phyloP scores from a whole-genome alignment of 768 basidiomycete genomes.

The Russula emetica region DNA sequence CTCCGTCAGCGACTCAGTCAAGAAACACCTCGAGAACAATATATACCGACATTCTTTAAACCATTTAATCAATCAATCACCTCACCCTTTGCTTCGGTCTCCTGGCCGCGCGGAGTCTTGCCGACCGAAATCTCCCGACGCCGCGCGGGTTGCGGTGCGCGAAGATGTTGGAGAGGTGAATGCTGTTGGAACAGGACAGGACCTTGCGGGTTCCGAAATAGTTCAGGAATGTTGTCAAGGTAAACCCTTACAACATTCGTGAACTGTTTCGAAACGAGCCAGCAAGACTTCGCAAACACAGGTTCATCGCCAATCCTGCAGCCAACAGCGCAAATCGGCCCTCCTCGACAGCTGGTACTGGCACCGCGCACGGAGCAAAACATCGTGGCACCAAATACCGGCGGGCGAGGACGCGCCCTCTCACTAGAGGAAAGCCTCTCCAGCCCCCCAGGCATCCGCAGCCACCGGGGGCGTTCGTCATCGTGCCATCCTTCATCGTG shows the following conservation, averaged over 20 bases:
- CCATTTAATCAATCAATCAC: too few species aligned
- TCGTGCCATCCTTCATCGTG: not conserved
- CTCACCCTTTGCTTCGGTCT: not conserved
- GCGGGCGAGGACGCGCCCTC: not conserved
- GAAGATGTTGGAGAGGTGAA: too few species aligned
- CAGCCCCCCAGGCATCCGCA: not conserved
- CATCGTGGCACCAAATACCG: not conserved
- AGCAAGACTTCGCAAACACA: not conserved
- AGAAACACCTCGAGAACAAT: not conserved
- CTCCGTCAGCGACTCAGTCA: not conserved
- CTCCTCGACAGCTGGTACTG: too few species aligned
- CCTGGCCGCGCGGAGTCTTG: too few species aligned
- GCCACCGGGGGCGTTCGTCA: slow-evolving; percentile 4
- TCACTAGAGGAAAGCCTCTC: not conserved
- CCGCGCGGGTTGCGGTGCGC: too few species aligned
- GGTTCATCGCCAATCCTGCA: too few species aligned
- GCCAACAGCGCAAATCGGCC: too few species aligned
- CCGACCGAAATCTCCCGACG: slow-evolving; percentile 3
- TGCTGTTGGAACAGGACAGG: too few species aligned
- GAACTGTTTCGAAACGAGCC: too few species aligned
- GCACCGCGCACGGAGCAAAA: not conserved
- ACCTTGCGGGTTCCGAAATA: too few species aligned
- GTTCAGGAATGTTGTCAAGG: too few species aligned
- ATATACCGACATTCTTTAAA: not conserved
- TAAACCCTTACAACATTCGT: too few species aligned